A percentile compares a stretch with the other conserved stretches of the same genome.
phyloP scores from a whole-genome alignment of 2,329 filamentous ascomycete species.

The Colletotrichum scovillei region DNA sequence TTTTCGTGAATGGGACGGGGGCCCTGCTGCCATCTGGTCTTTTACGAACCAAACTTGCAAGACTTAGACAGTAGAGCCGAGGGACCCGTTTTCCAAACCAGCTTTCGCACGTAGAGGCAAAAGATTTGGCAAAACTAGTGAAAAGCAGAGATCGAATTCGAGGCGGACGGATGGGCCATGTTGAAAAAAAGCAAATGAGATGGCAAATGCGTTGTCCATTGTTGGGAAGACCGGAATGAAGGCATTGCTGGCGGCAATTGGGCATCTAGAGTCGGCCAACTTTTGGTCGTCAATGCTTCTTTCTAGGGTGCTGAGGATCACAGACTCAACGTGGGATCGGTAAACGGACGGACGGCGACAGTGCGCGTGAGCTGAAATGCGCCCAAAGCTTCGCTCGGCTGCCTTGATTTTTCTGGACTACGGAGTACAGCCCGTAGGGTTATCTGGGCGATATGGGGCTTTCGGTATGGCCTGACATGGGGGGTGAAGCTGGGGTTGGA shows the following conservation, averaged over 20 bases:
- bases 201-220: slow-evolving; percentile 28
- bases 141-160: slow-evolving; percentile 1
- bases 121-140: background rate
- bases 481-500: background rate
- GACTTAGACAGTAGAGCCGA: background rate
- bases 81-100: background rate
- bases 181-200: slow-evolving; percentile 8
- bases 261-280: slow-evolving; percentile 10
- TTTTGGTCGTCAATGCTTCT: slow-evolving; percentile 30
- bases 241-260: background rate
- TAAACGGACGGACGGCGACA: slow-evolving; percentile 26
- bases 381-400: slow-evolving; percentile 7
- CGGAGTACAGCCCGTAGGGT: slow-evolving; percentile 17
- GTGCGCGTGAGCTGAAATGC: background rate
- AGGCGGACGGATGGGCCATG: background rate
- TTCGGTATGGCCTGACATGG: slow-evolving; percentile 8
- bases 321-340: slow-evolving; percentile 28
- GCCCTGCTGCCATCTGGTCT: too few relatives aligned
- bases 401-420: slow-evolving; percentile 15
- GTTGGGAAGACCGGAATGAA: slow-evolving; percentile 17
- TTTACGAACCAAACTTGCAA: background rate
- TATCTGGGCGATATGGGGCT: slow-evolving; percentile 19
- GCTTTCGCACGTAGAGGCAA: slow-evolving; percentile 13
- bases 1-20: background rate
- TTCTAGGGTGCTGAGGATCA: slow-evolving; percentile 29